Evolutionary conservation across 331 rosid species (phyloP).

Genomic region (Acacia pycnantha): DNA sequence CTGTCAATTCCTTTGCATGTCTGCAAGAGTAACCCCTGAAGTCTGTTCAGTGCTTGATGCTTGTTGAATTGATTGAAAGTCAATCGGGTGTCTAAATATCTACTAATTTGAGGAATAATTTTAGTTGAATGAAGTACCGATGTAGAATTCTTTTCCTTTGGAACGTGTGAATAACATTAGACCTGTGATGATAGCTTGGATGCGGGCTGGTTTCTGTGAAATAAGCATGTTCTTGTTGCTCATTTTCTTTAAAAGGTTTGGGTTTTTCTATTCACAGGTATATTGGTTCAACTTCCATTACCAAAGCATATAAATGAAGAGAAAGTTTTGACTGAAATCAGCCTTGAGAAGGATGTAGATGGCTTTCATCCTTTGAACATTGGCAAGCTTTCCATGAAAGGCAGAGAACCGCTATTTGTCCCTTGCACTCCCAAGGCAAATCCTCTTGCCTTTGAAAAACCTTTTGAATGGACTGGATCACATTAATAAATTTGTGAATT

Average conservation of each 20-base stretch:
- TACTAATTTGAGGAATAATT: neutral
- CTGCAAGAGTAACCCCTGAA: neutral
- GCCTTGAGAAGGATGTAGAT: slow-evolving; percentile 88
- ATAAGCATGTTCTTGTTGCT: neutral
- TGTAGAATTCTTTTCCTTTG: neutral
- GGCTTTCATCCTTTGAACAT: slow-evolving; percentile 95
- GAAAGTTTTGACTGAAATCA: slow-evolving; percentile 74
- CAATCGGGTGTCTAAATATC: neutral
- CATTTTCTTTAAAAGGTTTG: neutral
- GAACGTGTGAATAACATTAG: neutral
- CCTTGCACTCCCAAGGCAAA: slow-evolving; percentile 94
- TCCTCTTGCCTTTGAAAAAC: slow-evolving; percentile 12
- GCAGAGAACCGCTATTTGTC: slow-evolving; percentile 80
- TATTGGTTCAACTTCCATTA: slow-evolving; percentile 91
- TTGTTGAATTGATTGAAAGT: neutral
- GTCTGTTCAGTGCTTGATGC: neutral
- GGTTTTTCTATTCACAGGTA: slow-evolving; percentile 52
- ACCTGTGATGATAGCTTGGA: neutral
- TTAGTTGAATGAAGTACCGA: neutral
- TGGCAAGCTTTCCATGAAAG: slow-evolving; percentile 96
- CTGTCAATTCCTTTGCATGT: neutral
- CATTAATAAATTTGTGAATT: neutral
- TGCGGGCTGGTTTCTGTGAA: neutral
- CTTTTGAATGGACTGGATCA: neutral
- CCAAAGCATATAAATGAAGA: slow-evolving; percentile 89